These are phyloP conservation scores for Entomortierella chlamydospora DNA, from an alignment of 192 early-diverging fungal species.

Conservation along the genomic window DNA sequence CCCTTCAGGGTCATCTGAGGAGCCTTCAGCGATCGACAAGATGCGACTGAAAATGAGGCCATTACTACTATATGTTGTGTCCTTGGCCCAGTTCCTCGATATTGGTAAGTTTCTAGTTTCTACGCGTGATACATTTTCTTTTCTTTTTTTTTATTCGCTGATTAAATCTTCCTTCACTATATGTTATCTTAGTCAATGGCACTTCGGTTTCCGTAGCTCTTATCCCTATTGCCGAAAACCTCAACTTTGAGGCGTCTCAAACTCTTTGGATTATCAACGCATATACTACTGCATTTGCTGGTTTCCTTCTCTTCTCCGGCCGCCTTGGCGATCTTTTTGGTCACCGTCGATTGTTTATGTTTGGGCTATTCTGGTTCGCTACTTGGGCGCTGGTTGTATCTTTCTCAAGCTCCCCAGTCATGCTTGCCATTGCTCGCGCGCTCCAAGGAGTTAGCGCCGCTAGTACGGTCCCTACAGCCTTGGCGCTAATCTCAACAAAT, in stretches of 20 bases:
- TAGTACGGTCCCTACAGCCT: constrained; percentile 43
- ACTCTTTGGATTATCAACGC: constrained; percentile 41
- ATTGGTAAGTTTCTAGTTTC: constrained; percentile 12
- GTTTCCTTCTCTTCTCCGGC: constrained; percentile 40
- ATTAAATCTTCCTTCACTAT: too few species aligned
- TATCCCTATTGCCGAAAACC: constrained; percentile 26
- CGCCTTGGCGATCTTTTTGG: constrained; percentile 54
- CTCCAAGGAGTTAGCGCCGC: constrained; percentile 52
- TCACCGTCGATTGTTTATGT: constrained; percentile 44
- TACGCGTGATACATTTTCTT: background rate
- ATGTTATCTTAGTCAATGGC: constrained; percentile 41
- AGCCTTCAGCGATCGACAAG: background rate
- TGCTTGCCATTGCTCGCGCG: constrained; percentile 43
- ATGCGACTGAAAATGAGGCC: constrained; percentile 24
- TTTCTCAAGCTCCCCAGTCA: constrained; percentile 31
- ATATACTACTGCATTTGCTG: constrained; percentile 52
- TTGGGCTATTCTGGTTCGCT: constrained; percentile 45
- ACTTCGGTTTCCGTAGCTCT: constrained; percentile 24
- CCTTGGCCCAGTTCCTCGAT: constrained; percentile 38
- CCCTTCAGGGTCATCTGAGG: background rate
- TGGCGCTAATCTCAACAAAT: constrained; percentile 36
- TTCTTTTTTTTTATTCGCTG: background rate
- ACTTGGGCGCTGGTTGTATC: constrained; percentile 32
- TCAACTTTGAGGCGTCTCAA: constrained; percentile 13
- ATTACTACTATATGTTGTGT: constrained; percentile 31